A percentile compares a stretch with the other conserved stretches of the same genome.
These are phyloP conservation scores for Soucietia sequanensis DNA, from an alignment of 805 yeast genomes.

Conservation along the genomic window DNA sequence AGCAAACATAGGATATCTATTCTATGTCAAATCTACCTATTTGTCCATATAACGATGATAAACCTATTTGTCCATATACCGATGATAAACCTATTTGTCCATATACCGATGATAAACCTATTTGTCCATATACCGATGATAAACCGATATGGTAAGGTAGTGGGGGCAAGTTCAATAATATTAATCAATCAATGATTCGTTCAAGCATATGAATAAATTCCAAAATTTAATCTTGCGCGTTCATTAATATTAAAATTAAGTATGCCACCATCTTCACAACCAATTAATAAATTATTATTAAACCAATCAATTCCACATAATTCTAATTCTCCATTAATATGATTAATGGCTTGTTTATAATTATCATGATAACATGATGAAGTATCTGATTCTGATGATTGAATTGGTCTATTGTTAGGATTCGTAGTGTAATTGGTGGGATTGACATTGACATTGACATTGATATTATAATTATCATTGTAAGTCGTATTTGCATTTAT, in stretches of 20 bases:
- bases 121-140: too few species aligned
- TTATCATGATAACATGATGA: constrained; percentile 19
- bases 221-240: constrained; percentile 37
- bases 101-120: too few species aligned
- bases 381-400: background rate
- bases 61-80: too few species aligned
- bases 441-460: constrained; percentile 2
- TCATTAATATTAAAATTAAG: constrained; percentile 40
- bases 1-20: too few species aligned
- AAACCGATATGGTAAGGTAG: too few species aligned
- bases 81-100: too few species aligned
- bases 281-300: constrained; percentile 30
- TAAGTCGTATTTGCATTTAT: too few species aligned
- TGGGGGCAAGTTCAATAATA: too few species aligned
- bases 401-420: background rate
- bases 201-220: constrained; percentile 35
- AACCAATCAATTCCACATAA: constrained; percentile 41
- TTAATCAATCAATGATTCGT: too few species aligned
- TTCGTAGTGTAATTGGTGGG: background rate
- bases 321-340: constrained; percentile 44
- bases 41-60: too few species aligned
- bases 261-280: constrained; percentile 42
- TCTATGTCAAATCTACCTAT: too few species aligned
- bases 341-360: constrained; percentile 31
- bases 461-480: constrained; percentile 1